These are phyloP conservation scores for Dalbergia cochinchinensis DNA, from an alignment of 306 rosid species.

Conservation along the genomic window DNA sequence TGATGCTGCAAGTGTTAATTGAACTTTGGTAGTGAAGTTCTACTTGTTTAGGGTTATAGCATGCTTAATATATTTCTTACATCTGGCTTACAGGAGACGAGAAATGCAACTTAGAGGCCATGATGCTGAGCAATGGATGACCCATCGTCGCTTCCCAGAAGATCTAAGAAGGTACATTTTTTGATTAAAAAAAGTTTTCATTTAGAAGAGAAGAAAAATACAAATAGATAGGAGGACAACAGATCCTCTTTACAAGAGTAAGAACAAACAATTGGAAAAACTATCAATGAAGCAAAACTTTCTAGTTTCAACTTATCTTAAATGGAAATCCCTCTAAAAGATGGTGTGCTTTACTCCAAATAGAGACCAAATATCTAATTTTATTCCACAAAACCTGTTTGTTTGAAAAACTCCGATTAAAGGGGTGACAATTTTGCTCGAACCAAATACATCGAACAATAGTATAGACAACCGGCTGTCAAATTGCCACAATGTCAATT, in stretches of 20 bases:
- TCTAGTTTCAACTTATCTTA: not conserved
- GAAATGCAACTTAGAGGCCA: slow-evolving; percentile 89
- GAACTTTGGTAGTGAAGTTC: not conserved
- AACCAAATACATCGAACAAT: too few relatives aligned
- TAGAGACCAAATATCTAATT: too few relatives aligned
- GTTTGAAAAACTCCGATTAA: not conserved
- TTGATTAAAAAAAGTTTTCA: too few relatives aligned
- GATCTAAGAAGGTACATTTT: slow-evolving; percentile 54
- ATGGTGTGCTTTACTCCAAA: too few relatives aligned
- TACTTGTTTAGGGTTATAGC: slow-evolving; percentile 9
- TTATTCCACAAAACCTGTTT: too few relatives aligned
- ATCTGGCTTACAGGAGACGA: slow-evolving; percentile 58
- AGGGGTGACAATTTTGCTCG: too few relatives aligned
- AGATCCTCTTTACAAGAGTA: too few relatives aligned
- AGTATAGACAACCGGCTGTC: not conserved
- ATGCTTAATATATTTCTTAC: slow-evolving; percentile 31
- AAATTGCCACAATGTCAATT: not conserved
- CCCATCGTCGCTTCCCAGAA: slow-evolving; percentile 81
- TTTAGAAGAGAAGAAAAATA: too few relatives aligned
- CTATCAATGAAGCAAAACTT: too few relatives aligned
- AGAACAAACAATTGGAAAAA: too few relatives aligned
- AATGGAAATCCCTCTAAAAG: slow-evolving; percentile 33
- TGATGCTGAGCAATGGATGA: slow-evolving; percentile 96
- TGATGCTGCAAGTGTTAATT: not conserved
- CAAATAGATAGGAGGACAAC: too few relatives aligned